These are phyloP conservation scores for Lecanicillium sp. DNA, from an alignment of 2,329 filamentous ascomycete species.

Conservation along the genomic window DNA sequence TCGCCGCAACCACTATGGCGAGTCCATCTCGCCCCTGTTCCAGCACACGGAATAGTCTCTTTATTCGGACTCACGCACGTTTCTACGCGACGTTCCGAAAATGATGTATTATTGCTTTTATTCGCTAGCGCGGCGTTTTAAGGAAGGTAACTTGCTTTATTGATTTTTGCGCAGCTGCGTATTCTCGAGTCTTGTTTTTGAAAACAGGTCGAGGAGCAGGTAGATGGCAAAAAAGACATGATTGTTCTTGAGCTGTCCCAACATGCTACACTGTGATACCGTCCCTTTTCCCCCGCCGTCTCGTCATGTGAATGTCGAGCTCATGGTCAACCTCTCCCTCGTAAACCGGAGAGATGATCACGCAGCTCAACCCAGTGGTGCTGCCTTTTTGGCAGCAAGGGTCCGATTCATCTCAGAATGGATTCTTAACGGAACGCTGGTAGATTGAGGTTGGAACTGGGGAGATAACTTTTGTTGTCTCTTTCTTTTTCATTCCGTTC, in stretches of 20 bases:
- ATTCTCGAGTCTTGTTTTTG: conserved; percentile 1
- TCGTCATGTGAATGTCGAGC: no score
- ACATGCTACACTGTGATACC: no score
- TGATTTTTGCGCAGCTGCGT: conserved; percentile 2
- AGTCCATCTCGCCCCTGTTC: conserved; percentile 66
- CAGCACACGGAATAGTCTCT: conserved; percentile 52
- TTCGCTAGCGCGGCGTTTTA: conserved; percentile 29
- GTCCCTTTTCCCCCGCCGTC: no score
- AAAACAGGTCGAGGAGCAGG: conserved; percentile 3
- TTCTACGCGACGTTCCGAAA: no score
- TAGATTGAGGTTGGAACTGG: conserved; percentile 35
- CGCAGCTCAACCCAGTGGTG: conserved; percentile 75
- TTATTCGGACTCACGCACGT: background rate
- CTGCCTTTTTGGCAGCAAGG: conserved; percentile 67
- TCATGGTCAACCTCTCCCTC: background rate
- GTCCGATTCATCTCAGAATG: conserved; percentile 59
- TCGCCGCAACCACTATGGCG: conserved; percentile 91
- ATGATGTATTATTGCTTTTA: conserved; percentile 11
- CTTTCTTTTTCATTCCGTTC: conserved; percentile 16
- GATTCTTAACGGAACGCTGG: conserved; percentile 81
- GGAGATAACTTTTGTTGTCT: no score
- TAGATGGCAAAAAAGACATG: conserved; percentile 10
- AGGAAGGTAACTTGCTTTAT: conserved; percentile 9
- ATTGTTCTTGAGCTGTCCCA: no score
- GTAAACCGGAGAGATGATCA: no score